Percentiles rank a stretch among this genome's conserved stretches.
Conservation (phyloP, 192 early-diverging fungal species). For the Kickxella alabastrina region DNA sequence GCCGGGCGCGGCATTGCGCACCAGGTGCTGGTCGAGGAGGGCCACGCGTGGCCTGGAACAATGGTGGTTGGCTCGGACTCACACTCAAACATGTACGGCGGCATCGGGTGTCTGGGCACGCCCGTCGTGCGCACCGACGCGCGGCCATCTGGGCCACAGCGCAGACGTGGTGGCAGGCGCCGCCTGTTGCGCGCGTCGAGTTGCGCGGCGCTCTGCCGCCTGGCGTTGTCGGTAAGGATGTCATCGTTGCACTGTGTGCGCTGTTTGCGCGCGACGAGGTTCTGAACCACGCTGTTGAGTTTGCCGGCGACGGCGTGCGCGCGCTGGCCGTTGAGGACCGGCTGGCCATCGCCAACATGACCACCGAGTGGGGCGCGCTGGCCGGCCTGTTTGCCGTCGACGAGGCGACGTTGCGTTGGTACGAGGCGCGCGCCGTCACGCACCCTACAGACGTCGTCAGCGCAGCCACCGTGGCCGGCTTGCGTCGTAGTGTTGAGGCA, state of each 20-base stretch:
- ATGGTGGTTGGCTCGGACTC: slow-evolving; percentile 97
- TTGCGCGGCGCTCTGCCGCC: slow-evolving; percentile 69
- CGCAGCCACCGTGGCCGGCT: slow-evolving; percentile 37
- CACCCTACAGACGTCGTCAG: slow-evolving; percentile 40
- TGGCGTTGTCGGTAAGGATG: slow-evolving; percentile 95
- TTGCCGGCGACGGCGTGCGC: slow-evolving; percentile 66
- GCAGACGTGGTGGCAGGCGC: slow-evolving; percentile 98
- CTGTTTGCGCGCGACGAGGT: slow-evolving; percentile 92
- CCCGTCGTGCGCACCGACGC: slow-evolving; percentile 96
- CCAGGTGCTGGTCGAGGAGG: slow-evolving; percentile 96
- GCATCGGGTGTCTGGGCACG: slow-evolving; percentile 91
- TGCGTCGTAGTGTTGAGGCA: slow-evolving; percentile 41
- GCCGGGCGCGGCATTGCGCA: slow-evolving; percentile 98
- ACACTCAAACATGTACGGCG: slow-evolving; percentile 99
- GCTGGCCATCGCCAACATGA: slow-evolving; percentile 98
- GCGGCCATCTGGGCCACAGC: slow-evolving; percentile 98
- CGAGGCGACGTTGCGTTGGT: slow-evolving; percentile 68
- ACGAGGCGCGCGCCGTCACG: slow-evolving; percentile 55
- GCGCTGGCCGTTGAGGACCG: slow-evolving; percentile 81
- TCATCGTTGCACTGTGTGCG: slow-evolving; percentile 92
- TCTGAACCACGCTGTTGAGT: slow-evolving; percentile 96
- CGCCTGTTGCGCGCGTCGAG: slow-evolving; percentile 89
- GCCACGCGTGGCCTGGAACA: slow-evolving; percentile 89
- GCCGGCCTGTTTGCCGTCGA: slow-evolving; percentile 97
- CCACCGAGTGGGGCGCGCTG: slow-evolving; percentile 98